phyloP scores from a whole-genome alignment of 345 rosid genomes.

The Draba incana region DNA sequence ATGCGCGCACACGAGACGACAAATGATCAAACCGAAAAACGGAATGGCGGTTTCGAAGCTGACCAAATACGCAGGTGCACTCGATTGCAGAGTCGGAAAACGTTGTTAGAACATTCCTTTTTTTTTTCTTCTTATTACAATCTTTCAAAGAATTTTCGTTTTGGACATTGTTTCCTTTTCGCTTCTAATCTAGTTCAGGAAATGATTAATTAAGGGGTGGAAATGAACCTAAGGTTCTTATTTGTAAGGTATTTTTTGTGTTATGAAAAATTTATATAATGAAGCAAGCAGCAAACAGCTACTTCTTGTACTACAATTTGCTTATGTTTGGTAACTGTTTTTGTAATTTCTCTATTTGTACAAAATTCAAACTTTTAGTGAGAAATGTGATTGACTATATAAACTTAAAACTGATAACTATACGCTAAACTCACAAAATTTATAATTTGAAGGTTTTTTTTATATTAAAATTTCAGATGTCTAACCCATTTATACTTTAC shows the following conservation, averaged over 20 bases:
- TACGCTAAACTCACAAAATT: too few relatives aligned
- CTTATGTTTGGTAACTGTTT: background rate
- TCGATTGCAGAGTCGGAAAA: slow-evolving; percentile 40
- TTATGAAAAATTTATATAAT: slow-evolving; percentile 9
- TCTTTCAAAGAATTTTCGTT: background rate
- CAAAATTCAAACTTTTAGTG: background rate
- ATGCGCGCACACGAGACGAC: slow-evolving; percentile 4
- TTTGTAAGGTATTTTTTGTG: slow-evolving; percentile 24
- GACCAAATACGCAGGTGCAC: slow-evolving; percentile 50
- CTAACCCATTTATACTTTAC: too few relatives aligned
- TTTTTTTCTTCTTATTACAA: background rate
- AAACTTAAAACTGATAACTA: too few relatives aligned
- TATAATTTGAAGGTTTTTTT: too few relatives aligned
- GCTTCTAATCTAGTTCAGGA: slow-evolving; percentile 36
- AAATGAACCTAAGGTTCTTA: background rate
- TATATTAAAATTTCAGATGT: too few relatives aligned
- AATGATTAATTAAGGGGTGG: slow-evolving; percentile 11
- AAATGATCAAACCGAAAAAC: slow-evolving; percentile 47
- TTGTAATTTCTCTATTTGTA: too few relatives aligned
- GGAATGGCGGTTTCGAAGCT: slow-evolving; percentile 40
- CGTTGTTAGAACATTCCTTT: slow-evolving; percentile 33
- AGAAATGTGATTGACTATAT: background rate
- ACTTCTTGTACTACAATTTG: slow-evolving; percentile 18
- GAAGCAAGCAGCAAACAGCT: slow-evolving; percentile 7
- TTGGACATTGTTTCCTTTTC: slow-evolving; percentile 21